phyloP scores from a whole-genome alignment of 441 rosid genomes.

The Aquilaria agallochum region DNA sequence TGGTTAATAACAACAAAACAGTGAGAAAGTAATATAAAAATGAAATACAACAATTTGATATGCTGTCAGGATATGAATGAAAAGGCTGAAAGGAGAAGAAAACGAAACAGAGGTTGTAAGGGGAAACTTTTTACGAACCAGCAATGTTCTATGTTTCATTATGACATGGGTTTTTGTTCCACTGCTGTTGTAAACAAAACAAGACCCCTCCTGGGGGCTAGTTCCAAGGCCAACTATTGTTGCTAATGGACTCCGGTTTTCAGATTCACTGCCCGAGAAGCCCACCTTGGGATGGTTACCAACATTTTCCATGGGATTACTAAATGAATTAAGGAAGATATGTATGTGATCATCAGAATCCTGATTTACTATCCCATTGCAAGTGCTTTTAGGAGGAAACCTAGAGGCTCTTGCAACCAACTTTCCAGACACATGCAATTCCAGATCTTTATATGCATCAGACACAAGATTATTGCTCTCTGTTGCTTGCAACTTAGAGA shows the following conservation, averaged over 20 bases:
- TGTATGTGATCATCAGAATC: conserved; percentile 62
- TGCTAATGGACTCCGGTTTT: conserved; percentile 58
- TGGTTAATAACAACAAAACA: too few relatives aligned
- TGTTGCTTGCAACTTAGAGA: conserved; percentile 26
- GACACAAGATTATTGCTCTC: conserved; percentile 28
- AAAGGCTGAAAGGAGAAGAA: background rate
- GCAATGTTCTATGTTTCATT: conserved; percentile 87
- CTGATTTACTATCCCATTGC: conserved; percentile 27
- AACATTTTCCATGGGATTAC: conserved; percentile 17
- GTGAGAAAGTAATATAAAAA: too few relatives aligned
- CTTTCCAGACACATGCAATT: conserved; percentile 73
- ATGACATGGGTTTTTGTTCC: conserved; percentile 85
- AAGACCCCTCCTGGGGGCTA: conserved; percentile 77
- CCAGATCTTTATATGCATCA: conserved; percentile 85
- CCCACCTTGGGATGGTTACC: conserved; percentile 5
- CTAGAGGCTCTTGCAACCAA: conserved; percentile 78
- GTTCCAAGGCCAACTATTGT: conserved; percentile 70
- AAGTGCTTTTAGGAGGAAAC: conserved; percentile 51
- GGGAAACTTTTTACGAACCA: conserved; percentile 57
- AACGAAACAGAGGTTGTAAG: conserved; percentile 10
- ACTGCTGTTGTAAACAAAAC: conserved; percentile 62
- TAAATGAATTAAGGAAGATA: conserved; percentile 60
- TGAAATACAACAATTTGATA: too few relatives aligned
- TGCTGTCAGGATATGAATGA: too few relatives aligned
- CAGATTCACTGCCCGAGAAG: conserved; percentile 18